Evolutionary conservation across 192 early-diverging fungal species (phyloP).

Genomic region (Coemansia sp.): DNA sequence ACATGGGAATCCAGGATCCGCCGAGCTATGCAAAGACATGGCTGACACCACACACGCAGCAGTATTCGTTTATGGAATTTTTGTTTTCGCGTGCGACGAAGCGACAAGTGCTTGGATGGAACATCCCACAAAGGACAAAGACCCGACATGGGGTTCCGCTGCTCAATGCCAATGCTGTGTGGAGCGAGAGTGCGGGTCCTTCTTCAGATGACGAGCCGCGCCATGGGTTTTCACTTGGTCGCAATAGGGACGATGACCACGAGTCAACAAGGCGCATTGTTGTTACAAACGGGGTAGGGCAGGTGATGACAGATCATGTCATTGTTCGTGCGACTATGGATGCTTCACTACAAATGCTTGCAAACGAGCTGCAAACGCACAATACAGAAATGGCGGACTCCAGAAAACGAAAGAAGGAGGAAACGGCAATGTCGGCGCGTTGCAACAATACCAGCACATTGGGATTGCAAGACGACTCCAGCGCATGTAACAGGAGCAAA

Average conservation of each 20-base stretch:
- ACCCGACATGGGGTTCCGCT: constrained; percentile 36
- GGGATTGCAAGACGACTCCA: neutral
- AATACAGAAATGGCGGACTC: constrained; percentile 1
- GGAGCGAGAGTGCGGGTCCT: constrained; percentile 10
- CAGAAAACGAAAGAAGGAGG: neutral
- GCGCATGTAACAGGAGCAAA: neutral
- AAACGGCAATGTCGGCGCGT: neutral
- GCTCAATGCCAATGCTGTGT: constrained; percentile 27
- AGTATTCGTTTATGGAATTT: constrained; percentile 45
- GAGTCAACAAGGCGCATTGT: constrained; percentile 26
- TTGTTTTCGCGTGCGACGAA: constrained; percentile 27
- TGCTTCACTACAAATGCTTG: constrained; percentile 15
- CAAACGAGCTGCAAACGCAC: constrained; percentile 8
- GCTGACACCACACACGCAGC: constrained; percentile 41
- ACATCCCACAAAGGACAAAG: constrained; percentile 16
- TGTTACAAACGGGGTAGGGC: constrained; percentile 44
- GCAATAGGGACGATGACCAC: neutral
- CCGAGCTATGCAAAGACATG: constrained; percentile 37
- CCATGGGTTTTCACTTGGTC: constrained; percentile 2
- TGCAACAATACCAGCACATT: neutral
- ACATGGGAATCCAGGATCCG: constrained; percentile 7
- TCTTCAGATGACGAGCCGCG: neutral
- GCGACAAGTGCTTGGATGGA: constrained; percentile 3
- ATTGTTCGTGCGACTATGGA: constrained; percentile 37
- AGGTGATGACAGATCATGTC: constrained; percentile 47